Evolutionary conservation across 2,329 filamentous ascomycete species (phyloP).

Genomic region (Sporothrix inflata): DNA sequence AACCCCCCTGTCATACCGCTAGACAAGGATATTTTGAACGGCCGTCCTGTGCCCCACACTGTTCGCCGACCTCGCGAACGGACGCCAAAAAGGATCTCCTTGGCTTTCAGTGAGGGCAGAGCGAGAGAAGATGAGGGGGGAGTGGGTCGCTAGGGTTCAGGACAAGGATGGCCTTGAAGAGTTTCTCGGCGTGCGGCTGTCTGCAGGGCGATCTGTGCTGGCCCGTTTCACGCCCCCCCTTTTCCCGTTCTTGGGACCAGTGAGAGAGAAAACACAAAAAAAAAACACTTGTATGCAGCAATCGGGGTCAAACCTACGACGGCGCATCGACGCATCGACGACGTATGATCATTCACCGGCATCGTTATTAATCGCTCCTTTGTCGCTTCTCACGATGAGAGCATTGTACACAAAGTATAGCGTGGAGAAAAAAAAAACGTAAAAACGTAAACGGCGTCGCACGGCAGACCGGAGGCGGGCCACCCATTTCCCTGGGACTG

Average conservation of each 20-base stretch:
- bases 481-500: neutral
- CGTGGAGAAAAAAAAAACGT: neutral
- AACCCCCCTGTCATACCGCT: neutral
- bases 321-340: neutral
- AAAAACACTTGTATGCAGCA: no score
- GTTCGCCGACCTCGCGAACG: conserved; percentile 30
- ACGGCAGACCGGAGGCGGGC: neutral
- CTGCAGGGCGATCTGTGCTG: conserved; percentile 15
- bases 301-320: no score
- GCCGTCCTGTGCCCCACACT: conserved; percentile 27
- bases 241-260: neutral
- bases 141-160: neutral
- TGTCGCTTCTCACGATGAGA: neutral
- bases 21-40: conserved; percentile 19
- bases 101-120: neutral
- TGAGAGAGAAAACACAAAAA: no score
- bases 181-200: conserved; percentile 23
- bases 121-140: neutral
- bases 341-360: neutral
- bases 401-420: neutral
- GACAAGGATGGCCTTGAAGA: conserved; percentile 22
- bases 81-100: neutral
- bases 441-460: neutral
- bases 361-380: neutral
- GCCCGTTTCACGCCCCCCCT: conserved; percentile 13